Evolutionary conservation across 495 filamentous ascomycete genomes (phyloP).

Genomic region (Pseudevernia furfuracea): DNA sequence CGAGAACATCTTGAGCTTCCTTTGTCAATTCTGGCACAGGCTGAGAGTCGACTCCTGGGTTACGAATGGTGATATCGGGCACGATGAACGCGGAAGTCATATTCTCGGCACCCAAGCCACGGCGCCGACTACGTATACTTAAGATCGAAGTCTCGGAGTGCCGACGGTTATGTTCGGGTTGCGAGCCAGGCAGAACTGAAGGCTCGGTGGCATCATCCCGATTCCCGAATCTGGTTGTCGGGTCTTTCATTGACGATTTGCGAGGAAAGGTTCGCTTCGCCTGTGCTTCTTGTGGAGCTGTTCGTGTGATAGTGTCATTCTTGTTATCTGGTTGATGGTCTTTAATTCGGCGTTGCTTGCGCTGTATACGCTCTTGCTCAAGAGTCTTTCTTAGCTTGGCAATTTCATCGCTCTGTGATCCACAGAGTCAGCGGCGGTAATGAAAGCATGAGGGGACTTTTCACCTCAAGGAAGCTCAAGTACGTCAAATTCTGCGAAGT

Average conservation of each 20-base stretch:
- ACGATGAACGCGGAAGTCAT: constrained; percentile 80
- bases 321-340: constrained; percentile 7
- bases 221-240: not conserved
- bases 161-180: constrained; percentile 31
- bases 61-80: constrained; percentile 56
- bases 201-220: constrained; percentile 7
- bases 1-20: constrained; percentile 50
- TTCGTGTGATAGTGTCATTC: not conserved
- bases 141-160: constrained; percentile 41
- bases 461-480: constrained; percentile 43
- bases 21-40: constrained; percentile 36
- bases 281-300: not conserved
- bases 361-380: constrained; percentile 43
- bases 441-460: not conserved
- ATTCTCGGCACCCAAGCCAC: constrained; percentile 40
- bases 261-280: constrained; percentile 29
- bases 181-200: constrained; percentile 2
- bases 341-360: constrained; percentile 37
- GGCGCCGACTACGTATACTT: constrained; percentile 17
- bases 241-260: constrained; percentile 43
- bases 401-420: constrained; percentile 39
- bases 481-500: constrained; percentile 37
- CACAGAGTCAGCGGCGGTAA: constrained; percentile 9
- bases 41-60: constrained; percentile 32
- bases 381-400: constrained; percentile 42